Evolutionary conservation across 2,329 filamentous ascomycete genomes (phyloP).

Genomic region (Diatrype stigma): DNA sequence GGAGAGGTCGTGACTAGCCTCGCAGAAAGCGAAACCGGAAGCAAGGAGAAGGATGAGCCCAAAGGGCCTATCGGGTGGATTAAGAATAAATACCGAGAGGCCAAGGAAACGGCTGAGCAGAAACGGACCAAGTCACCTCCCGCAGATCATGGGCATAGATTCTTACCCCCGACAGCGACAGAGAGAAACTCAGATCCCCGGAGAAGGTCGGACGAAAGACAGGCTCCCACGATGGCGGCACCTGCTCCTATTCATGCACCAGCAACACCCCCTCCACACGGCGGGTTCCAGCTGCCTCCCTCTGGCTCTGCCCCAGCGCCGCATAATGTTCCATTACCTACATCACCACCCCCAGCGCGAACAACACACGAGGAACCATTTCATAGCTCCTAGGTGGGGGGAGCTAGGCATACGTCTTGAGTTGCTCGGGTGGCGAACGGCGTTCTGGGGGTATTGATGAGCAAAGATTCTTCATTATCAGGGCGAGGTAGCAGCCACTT

Average conservation of each 20-base stretch:
- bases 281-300: slow-evolving; percentile 5
- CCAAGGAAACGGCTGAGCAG: slow-evolving; percentile 53
- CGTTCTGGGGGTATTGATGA: background rate
- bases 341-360: slow-evolving; percentile 22
- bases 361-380: slow-evolving; percentile 20
- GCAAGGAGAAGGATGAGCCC: slow-evolving; percentile 43
- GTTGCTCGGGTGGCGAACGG: background rate
- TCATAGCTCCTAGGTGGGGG: slow-evolving; percentile 16
- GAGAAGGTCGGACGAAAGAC: slow-evolving; percentile 35
- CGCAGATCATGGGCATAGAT: slow-evolving; percentile 29
- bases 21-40: slow-evolving; percentile 34
- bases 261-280: background rate
- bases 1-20: slow-evolving; percentile 40
- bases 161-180: slow-evolving; percentile 36
- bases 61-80: slow-evolving; percentile 55
- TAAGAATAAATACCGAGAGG: slow-evolving; percentile 56
- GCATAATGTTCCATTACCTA: slow-evolving; percentile 24
- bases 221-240: slow-evolving; percentile 5
- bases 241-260: slow-evolving; percentile 2
- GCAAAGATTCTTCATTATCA: background rate
- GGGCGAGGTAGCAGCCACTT: background rate
- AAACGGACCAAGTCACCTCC: slow-evolving; percentile 55
- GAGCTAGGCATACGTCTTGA: background rate
- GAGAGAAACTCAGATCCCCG: slow-evolving; percentile 47
- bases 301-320: slow-evolving; percentile 10